Evolutionary conservation across 176 grass and related monocot species (phyloP), one percentile per base, ranked within the genome.

Genomic region (Carex cristatella): DNA sequence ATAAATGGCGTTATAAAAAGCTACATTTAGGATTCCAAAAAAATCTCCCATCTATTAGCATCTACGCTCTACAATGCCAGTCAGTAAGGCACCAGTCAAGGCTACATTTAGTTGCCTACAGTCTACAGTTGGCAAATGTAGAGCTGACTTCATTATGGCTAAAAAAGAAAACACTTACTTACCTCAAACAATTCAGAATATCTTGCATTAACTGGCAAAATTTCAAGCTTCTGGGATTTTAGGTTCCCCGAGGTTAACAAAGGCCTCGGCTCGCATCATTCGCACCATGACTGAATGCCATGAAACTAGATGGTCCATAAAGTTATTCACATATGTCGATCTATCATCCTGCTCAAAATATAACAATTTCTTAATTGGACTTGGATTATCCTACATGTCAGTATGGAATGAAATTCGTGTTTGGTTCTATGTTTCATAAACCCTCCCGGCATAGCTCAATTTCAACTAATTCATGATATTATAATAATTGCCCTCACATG

Each of bases 231-330:
- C 96, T 30, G 96, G 93, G 71, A 99, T 90, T 78, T 84, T 99
- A 76, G 96, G 96, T 80, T 99, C 96, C 8, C 93, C 93, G 59
- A 99, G 93, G 74, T 99, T 95, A 65, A 99, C 89, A 87, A 98
- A 99, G 87, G 93, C 94, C 80, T 99, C 91, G 4, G 90, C 96
- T 70, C 91, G 88, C 84, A 99, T 90, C 88, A 95, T 94, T 61
- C 90, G 90, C 71, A 89, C 28, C 77, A 90, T 95, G 69, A 91
- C 96, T 69, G 93, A 88, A 78, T 88, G 85, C 96, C 93, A 99
- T 69, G 93, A 99, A 23, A 99, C 74, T 49, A 95, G 90, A 82
- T 95, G 87, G 40, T 99, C 91, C 79, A 99, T 54, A 79, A 99
- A 95, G 65, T 89, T 94, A 61, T 88, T 94, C 28, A 89, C 66